Evolutionary conservation across 2,329 filamentous ascomycete genomes (phyloP).

Genomic region (Arachnopeziza araneosa): DNA sequence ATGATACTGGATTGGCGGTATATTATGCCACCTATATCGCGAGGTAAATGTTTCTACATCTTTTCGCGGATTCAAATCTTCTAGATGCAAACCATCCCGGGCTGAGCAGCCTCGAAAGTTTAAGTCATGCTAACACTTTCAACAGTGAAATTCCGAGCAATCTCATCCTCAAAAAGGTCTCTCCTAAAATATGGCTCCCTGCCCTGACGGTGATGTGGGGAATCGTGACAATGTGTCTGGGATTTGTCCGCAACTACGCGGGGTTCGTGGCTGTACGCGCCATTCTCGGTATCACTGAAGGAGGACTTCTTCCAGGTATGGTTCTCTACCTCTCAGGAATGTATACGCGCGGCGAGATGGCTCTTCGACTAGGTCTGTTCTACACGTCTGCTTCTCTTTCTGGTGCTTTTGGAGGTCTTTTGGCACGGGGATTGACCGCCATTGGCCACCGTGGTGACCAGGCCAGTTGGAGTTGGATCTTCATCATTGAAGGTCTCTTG

Average conservation of each 20-base stretch:
- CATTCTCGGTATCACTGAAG: constrained; percentile 74
- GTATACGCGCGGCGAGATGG: constrained; percentile 82
- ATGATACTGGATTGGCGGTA: constrained; percentile 72
- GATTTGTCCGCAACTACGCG: constrained; percentile 55
- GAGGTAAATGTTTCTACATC: constrained; percentile 34
- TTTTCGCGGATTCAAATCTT: not conserved
- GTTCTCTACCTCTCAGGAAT: constrained; percentile 76
- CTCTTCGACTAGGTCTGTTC: constrained; percentile 93
- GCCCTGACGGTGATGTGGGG: constrained; percentile 71
- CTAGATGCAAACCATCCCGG: not conserved
- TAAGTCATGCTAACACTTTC: constrained; percentile 44
- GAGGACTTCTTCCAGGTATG: constrained; percentile 70
- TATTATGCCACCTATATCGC: constrained; percentile 75
- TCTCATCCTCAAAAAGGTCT: constrained; percentile 62
- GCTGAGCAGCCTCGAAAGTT: not conserved
- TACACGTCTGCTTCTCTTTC: constrained; percentile 77
- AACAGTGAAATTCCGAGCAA: constrained; percentile 65
- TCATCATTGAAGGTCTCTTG: constrained; percentile 68
- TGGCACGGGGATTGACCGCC: constrained; percentile 83
- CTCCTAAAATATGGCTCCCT: constrained; percentile 67
- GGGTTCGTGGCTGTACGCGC: constrained; percentile 76
- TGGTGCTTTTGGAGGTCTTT: constrained; percentile 78
- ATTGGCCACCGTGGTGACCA: constrained; percentile 70
- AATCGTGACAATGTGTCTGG: constrained; percentile 29
- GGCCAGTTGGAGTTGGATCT: constrained; percentile 74